These are phyloP conservation scores for Anaeramoeba flamelloides DNA, from an alignment of 78 protist species.

Conservation along the genomic window DNA sequence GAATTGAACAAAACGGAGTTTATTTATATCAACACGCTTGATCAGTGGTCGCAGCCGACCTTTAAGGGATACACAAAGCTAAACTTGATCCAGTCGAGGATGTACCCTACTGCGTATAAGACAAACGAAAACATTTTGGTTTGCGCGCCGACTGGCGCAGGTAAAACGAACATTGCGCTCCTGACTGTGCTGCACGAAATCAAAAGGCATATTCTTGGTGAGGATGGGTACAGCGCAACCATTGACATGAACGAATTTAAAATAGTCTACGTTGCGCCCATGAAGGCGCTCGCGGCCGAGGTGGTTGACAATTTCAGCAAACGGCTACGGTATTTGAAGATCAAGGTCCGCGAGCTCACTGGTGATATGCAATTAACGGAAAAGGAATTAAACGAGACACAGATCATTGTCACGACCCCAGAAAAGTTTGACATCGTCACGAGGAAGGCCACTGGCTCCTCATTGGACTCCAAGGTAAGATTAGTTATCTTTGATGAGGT, in stretches of 20 bases:
- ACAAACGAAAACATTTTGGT: constrained; percentile 75
- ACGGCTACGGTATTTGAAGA: constrained; percentile 52
- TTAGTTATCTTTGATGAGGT: constrained; percentile 87
- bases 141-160: constrained; percentile 86
- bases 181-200: background rate
- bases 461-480: background rate
- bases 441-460: constrained; percentile 49
- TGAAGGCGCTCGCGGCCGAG: constrained; percentile 97
- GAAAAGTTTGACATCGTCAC: constrained; percentile 99
- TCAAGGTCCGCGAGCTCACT: constrained; percentile 70
- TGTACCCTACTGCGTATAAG: constrained; percentile 26
- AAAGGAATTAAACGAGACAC: constrained; percentile 44
- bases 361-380: constrained; percentile 96
- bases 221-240: constrained; percentile 20
- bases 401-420: constrained; percentile 89
- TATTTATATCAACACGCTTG: background rate
- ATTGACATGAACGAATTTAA: constrained; percentile 37
- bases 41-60: constrained; percentile 1
- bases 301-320: constrained; percentile 38
- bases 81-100: constrained; percentile 9
- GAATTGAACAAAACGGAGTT: no score
- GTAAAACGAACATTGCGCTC: background rate
- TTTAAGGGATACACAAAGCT: constrained; percentile 15
- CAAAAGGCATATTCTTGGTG: constrained; percentile 33
- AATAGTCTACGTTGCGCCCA: constrained; percentile 95